phyloP scores from a whole-genome alignment of 2,329 filamentous ascomycete genomes.

The Biscogniauxia sp. region DNA sequence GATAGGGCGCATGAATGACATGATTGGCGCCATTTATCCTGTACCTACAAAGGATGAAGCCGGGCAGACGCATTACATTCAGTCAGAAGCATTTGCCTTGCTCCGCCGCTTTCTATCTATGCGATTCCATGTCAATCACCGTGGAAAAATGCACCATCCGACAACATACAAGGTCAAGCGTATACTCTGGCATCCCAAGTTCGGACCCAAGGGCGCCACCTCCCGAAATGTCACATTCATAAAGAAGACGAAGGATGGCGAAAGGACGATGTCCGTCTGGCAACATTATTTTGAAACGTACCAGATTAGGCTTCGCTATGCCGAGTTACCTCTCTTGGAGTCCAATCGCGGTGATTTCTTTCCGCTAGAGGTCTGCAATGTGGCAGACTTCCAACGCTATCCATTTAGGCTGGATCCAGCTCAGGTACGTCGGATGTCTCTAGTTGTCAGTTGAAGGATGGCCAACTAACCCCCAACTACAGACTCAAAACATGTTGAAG shows the following conservation, averaged over 20 bases:
- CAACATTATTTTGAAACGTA: constrained; percentile 60
- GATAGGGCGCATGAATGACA: constrained; percentile 25
- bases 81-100: constrained; percentile 52
- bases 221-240: constrained; percentile 57
- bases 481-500: constrained; percentile 88
- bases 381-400: constrained; percentile 58
- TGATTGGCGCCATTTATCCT: constrained; percentile 37
- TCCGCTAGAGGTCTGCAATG: constrained; percentile 59
- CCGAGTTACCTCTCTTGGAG: constrained; percentile 55
- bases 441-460: background rate
- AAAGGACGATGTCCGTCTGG: constrained; percentile 42
- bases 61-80: constrained; percentile 27
- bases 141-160: constrained; percentile 42
- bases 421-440: constrained; percentile 41
- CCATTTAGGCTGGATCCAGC: constrained; percentile 57
- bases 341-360: constrained; percentile 54
- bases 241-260: constrained; percentile 39
- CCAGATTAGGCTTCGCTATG: constrained; percentile 44
- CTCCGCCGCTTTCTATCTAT: constrained; percentile 55
- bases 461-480: constrained; percentile 24
- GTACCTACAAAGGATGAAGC: constrained; percentile 21
- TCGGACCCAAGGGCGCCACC: constrained; percentile 44
- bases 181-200: constrained; percentile 47
- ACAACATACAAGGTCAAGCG: constrained; percentile 53
- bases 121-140: constrained; percentile 55